phyloP scores from a whole-genome alignment of 768 basidiomycete species.

The Phlegmacium glaucopus region DNA sequence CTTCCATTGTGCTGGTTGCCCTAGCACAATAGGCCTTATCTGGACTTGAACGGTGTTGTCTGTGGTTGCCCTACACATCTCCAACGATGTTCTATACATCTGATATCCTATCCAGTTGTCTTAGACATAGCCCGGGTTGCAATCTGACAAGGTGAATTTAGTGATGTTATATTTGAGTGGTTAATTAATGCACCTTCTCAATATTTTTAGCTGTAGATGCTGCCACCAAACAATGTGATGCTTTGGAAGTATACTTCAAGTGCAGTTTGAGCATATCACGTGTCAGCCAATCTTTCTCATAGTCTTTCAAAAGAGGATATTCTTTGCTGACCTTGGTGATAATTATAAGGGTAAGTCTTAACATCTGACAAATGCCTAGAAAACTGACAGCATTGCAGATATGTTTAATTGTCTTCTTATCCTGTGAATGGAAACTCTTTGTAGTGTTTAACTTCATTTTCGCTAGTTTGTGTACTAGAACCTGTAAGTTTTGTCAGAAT shows the following conservation, averaged over 20 bases:
- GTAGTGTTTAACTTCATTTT: conserved; percentile 4
- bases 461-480: conserved; percentile 3
- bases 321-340: background rate
- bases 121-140: background rate
- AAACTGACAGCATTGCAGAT: background rate
- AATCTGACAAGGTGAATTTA: background rate
- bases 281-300: background rate
- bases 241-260: conserved; percentile 1
- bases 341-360: too few relatives aligned
- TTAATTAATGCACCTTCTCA: background rate
- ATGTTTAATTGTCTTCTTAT: conserved; percentile 1
- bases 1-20: too few relatives aligned
- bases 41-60: too few relatives aligned
- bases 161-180: background rate
- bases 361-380: too few relatives aligned
- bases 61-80: too few relatives aligned
- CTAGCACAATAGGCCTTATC: too few relatives aligned
- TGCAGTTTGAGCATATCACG: conserved; percentile 3
- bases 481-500: too few relatives aligned
- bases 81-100: too few relatives aligned
- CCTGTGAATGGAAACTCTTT: conserved; percentile 3
- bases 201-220: background rate
- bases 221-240: background rate
- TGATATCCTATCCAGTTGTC: too few relatives aligned
- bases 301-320: conserved; percentile 5